Conservation (phyloP, 371 early-diverging fungal species). For the Blyttiomyces sp. region DNA sequence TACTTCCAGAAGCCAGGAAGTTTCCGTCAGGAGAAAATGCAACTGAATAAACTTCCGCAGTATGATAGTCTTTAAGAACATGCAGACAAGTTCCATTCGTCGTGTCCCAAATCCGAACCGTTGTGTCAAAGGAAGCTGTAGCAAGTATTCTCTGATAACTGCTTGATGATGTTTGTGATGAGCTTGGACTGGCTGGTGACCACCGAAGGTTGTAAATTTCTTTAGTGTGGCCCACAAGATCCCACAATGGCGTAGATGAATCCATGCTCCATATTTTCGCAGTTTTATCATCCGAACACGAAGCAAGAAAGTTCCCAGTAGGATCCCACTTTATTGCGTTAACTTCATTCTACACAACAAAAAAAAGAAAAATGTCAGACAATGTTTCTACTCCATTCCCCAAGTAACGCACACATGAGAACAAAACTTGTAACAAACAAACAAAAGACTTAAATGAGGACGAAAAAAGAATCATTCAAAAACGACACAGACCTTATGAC, state of each 20-base stretch:
- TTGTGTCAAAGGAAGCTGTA: conserved; percentile 84
- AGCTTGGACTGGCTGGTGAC: conserved; percentile 49
- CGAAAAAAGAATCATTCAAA: too few species aligned
- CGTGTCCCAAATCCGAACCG: conserved; percentile 89
- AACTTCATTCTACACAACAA: conserved; percentile 61
- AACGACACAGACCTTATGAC: conserved; percentile 68
- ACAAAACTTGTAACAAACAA: conserved; percentile 3
- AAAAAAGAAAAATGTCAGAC: background rate
- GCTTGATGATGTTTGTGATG: background rate
- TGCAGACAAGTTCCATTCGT: conserved; percentile 67
- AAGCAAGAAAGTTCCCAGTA: conserved; percentile 75
- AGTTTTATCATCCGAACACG: conserved; percentile 89
- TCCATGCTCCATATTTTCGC: conserved; percentile 66
- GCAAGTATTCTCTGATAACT: conserved; percentile 28
- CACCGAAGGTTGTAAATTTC: conserved; percentile 79
- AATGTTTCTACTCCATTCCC: background rate
- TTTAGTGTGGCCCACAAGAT: conserved; percentile 66
- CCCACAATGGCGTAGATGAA: conserved; percentile 12
- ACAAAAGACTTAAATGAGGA: background rate
- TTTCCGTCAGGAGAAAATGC: conserved; percentile 83
- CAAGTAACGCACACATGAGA: background rate
- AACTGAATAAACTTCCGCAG: conserved; percentile 78
- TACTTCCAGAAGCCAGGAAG: conserved; percentile 81
- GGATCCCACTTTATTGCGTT: conserved; percentile 90
- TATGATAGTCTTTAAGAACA: conserved; percentile 64